Percentiles rank a stretch among this genome's conserved stretches.
Conservation (phyloP, 2,329 filamentous ascomycete genomes). For the Phialocephala sp. region DNA sequence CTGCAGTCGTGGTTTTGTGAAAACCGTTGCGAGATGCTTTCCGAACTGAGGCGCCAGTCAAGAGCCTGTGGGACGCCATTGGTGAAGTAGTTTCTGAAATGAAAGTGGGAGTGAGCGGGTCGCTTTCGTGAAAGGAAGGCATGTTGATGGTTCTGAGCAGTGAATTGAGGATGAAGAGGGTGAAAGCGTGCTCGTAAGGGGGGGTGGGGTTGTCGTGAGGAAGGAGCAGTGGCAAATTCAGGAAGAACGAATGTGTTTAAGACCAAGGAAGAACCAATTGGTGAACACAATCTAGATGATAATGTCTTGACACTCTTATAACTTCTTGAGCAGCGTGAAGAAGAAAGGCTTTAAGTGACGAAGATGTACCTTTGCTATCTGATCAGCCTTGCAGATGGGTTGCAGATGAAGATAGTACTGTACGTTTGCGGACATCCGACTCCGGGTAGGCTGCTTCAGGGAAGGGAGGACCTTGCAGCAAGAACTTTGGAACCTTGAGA, state of each 20-base stretch:
- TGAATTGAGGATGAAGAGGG: background rate
- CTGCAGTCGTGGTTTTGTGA: constrained; percentile 51
- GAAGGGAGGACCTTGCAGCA: background rate
- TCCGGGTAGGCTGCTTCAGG: background rate
- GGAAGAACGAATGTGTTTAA: constrained; percentile 1
- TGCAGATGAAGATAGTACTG: background rate
- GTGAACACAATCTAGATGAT: background rate
- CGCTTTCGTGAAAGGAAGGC: constrained; percentile 2
- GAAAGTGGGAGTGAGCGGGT: background rate
- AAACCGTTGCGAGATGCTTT: constrained; percentile 25
- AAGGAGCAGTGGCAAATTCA: background rate
- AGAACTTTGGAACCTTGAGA: background rate
- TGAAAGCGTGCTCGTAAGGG: background rate
- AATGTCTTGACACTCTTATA: background rate
- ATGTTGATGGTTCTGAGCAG: background rate
- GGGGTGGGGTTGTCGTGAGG: background rate
- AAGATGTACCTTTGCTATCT: background rate
- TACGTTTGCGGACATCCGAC: background rate
- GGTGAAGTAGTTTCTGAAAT: constrained; percentile 1
- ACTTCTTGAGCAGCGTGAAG: constrained; percentile 4
- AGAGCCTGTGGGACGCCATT: constrained; percentile 13
- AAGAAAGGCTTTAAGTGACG: background rate
- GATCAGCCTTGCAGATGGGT: constrained; percentile 2
- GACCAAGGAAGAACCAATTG: constrained; percentile 1
- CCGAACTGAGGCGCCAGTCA: constrained; percentile 28